A percentile compares a stretch with the other conserved stretches of the same genome.
phyloP scores from a whole-genome alignment of 1,139 yeast genomes.

The Pichia sp. region DNA sequence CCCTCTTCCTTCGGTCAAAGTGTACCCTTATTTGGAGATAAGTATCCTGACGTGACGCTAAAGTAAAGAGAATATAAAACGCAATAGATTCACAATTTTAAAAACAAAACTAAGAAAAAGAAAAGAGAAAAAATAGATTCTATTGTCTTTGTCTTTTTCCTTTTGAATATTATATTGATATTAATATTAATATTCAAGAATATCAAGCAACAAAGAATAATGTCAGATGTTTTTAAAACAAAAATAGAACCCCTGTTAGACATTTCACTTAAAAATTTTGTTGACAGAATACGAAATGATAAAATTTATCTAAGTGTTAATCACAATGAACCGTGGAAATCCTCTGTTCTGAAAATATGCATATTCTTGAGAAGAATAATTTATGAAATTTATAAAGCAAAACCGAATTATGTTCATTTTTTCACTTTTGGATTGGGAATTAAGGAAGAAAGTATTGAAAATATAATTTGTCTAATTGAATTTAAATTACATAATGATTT shows the following conservation, averaged over 20 bases:
- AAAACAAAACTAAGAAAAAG: too few relatives aligned
- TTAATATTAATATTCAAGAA: too few relatives aligned
- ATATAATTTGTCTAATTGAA: slow-evolving; percentile 3
- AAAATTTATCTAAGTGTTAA: background rate
- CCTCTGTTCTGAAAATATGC: background rate
- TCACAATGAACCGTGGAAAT: background rate
- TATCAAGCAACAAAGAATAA: too few relatives aligned
- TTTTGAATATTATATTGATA: too few relatives aligned
- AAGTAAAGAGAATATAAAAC: too few relatives aligned
- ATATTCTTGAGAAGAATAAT: background rate
- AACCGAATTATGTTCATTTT: background rate
- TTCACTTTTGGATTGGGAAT: background rate
- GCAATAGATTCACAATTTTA: too few relatives aligned
- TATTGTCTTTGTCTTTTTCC: too few relatives aligned
- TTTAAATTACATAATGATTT: slow-evolving; percentile 4
- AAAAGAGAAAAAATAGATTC: too few relatives aligned
- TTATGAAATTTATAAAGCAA: background rate
- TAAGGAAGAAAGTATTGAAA: slow-evolving; percentile 4
- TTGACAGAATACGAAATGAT: background rate
- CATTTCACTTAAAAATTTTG: background rate
- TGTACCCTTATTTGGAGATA: too few relatives aligned
- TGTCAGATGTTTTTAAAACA: too few relatives aligned
- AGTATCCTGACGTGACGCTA: too few relatives aligned
- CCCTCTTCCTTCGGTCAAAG: too few relatives aligned
- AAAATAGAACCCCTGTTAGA: background rate